Evolutionary conservation across 495 filamentous ascomycete genomes (phyloP).

Genomic region (Pyrenula massariospora): DNA sequence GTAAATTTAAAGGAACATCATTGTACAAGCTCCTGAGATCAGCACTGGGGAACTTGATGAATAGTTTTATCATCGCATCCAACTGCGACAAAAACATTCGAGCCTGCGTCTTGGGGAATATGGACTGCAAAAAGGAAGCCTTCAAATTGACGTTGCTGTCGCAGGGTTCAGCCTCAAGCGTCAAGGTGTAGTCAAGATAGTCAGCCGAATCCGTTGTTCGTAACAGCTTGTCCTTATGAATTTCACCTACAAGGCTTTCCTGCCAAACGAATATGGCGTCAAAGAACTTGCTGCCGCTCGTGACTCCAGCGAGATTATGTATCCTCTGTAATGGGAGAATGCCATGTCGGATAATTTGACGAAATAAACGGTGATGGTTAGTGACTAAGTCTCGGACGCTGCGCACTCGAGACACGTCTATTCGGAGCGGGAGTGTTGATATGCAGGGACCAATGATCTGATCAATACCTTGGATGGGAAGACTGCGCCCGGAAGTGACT

Average conservation of each 20-base stretch:
- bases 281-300: constrained; percentile 40
- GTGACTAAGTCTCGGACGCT: constrained; percentile 45
- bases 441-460: constrained; percentile 64
- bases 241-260: constrained; percentile 40
- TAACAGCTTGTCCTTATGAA: constrained; percentile 19
- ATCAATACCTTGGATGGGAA: constrained; percentile 54
- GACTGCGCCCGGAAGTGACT: constrained; percentile 62
- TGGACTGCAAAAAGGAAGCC: constrained; percentile 37
- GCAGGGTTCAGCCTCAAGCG: constrained; percentile 58
- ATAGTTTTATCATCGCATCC: constrained; percentile 30
- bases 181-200: constrained; percentile 58
- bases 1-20: constrained; percentile 18
- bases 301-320: constrained; percentile 39
- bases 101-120: constrained; percentile 36
- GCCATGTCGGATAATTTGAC: constrained; percentile 45
- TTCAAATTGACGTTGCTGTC: constrained; percentile 24
- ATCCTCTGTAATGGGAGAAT: constrained; percentile 54
- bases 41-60: constrained; percentile 27
- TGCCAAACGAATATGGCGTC: constrained; percentile 71
- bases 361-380: constrained; percentile 46
- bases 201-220: constrained; percentile 43
- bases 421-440: constrained; percentile 53
- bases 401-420: constrained; percentile 29
- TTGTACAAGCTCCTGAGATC: constrained; percentile 20
- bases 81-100: constrained; percentile 45